phyloP scores from a whole-genome alignment of 2,329 filamentous ascomycete species.

The Claviceps paspali region DNA sequence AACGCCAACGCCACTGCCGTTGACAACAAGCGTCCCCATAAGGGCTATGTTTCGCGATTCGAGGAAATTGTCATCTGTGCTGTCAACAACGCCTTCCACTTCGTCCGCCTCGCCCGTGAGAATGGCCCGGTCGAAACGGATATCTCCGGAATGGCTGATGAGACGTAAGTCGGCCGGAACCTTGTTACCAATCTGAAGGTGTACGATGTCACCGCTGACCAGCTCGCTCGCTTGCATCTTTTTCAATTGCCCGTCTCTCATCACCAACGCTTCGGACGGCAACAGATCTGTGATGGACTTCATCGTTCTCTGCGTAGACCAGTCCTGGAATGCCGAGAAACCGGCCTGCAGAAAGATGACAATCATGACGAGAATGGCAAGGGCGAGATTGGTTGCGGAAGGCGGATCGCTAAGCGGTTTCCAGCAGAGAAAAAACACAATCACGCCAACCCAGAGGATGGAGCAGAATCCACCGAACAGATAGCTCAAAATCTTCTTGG shows the following conservation, averaged over 20 bases:
- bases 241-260: conserved; percentile 27
- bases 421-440: conserved; percentile 35
- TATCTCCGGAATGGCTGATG: conserved; percentile 24
- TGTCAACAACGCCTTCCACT: conserved; percentile 24
- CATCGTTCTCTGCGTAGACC: conserved; percentile 30
- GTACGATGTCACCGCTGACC: conserved; percentile 30
- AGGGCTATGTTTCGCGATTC: conserved; percentile 28
- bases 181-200: conserved; percentile 30
- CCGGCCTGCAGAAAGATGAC: conserved; percentile 30
- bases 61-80: conserved; percentile 25
- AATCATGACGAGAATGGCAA: conserved; percentile 30
- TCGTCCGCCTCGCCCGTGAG: conserved; percentile 28
- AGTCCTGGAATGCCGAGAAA: conserved; percentile 32
- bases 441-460: conserved; percentile 29
- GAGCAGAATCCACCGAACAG: conserved; percentile 33
- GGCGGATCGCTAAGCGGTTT: conserved; percentile 29
- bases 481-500: conserved; percentile 24
- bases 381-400: conserved; percentile 26
- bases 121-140: conserved; percentile 26
- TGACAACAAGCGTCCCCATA: conserved; percentile 27
- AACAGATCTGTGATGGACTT: conserved; percentile 30
- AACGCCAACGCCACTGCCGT: conserved; percentile 23
- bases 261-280: conserved; percentile 25
- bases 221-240: conserved; percentile 26
- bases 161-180: conserved; percentile 33